Evolutionary conservation across 1,139 yeast genomes (phyloP).

Genomic region (Suhomyces chickasaworum): DNA sequence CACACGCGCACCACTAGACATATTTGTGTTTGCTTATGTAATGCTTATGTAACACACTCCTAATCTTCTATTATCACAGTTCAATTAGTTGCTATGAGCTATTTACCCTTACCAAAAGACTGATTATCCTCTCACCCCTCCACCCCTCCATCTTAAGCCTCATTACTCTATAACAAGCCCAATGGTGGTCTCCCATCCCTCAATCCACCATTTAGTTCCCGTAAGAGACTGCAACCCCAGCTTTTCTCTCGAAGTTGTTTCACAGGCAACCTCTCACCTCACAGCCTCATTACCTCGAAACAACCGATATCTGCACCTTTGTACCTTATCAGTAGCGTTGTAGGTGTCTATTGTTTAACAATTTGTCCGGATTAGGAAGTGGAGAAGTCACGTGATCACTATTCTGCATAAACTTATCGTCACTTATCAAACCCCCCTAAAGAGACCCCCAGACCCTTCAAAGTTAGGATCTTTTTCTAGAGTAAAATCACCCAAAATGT

Average conservation of each 20-base stretch:
- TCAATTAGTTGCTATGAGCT: not conserved
- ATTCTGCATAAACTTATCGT: constrained; percentile 4
- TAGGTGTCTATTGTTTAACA: not conserved
- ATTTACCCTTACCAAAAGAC: not conserved
- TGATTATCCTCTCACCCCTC: too few species aligned
- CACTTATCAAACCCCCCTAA: constrained; percentile 5
- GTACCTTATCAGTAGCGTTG: not conserved
- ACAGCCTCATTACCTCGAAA: too few species aligned
- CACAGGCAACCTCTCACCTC: too few species aligned
- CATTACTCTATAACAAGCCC: too few species aligned
- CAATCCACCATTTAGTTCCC: not conserved
- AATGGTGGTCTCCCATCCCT: not conserved
- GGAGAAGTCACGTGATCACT: constrained; percentile 12
- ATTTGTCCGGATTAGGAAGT: constrained; percentile 3
- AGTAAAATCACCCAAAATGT: not conserved
- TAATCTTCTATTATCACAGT: too few species aligned
- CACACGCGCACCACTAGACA: not conserved
- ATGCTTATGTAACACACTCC: too few species aligned
- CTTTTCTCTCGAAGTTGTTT: too few species aligned
- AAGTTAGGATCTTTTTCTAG: not conserved
- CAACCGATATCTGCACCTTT: too few species aligned
- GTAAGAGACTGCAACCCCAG: not conserved
- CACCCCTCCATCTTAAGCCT: not conserved
- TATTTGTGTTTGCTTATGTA: not conserved
- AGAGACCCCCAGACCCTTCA: too few species aligned